Conservation (phyloP, 495 filamentous ascomycete genomes). For the Daldinia bambusicola region DNA sequence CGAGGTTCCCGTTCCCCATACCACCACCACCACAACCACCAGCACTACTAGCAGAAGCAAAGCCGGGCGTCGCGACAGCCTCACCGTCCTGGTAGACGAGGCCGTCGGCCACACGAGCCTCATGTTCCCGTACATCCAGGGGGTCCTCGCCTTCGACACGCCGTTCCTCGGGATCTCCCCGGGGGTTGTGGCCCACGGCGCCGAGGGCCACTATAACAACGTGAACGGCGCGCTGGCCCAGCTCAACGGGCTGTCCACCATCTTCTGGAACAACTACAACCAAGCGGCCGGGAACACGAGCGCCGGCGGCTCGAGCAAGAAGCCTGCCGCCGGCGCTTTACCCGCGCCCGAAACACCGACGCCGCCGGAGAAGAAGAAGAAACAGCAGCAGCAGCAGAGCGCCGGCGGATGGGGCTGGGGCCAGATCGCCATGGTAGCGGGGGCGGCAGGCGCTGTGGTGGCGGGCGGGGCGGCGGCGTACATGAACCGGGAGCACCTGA, state of each 20-base stretch:
- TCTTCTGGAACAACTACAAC: constrained; percentile 65
- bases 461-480: constrained; percentile 92
- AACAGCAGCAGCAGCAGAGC: constrained; percentile 62
- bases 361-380: constrained; percentile 47
- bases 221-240: constrained; percentile 75
- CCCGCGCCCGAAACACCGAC: constrained; percentile 45
- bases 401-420: constrained; percentile 75
- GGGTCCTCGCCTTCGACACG: constrained; percentile 93
- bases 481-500: constrained; percentile 79
- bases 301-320: constrained; percentile 36
- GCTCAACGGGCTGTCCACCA: constrained; percentile 68
- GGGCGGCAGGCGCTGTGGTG: constrained; percentile 80
- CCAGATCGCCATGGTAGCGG: constrained; percentile 82
- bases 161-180: constrained; percentile 92
- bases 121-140: constrained; percentile 80
- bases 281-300: constrained; percentile 44
- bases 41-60: no score
- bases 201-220: constrained; percentile 83
- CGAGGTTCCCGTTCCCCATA: constrained; percentile 70
- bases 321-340: constrained; percentile 43
- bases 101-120: constrained; percentile 51
- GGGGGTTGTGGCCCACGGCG: constrained; percentile 86
- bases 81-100: constrained; percentile 29
- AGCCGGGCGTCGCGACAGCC: constrained; percentile 36
- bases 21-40: constrained; percentile 9